A percentile compares a stretch with the other conserved stretches of the same genome.
Conservation (phyloP, 176 grass and related monocot species). For the Eremochloa ophiuroides region DNA sequence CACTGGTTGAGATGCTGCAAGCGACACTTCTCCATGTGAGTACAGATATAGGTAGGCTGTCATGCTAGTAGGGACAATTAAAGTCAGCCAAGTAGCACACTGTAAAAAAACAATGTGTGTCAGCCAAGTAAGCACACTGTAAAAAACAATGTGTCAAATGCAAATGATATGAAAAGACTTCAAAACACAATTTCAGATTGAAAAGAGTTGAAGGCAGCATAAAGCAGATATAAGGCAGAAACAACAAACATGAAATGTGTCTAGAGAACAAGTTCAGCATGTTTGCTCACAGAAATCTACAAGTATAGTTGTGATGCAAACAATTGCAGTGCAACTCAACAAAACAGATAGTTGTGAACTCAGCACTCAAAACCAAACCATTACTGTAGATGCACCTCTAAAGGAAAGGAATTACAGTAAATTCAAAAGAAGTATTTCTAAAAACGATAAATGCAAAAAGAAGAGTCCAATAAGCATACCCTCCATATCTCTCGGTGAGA, state of each 20-base stretch:
- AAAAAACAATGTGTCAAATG: conserved; percentile 17
- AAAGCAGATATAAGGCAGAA: neutral
- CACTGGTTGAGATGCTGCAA: conserved; percentile 96
- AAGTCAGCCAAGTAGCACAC: conserved; percentile 95
- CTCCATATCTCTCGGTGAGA: conserved; percentile 93
- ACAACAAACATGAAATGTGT: neutral
- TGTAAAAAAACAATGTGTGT: conserved; percentile 68
- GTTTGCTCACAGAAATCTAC: neutral
- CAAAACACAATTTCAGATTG: neutral
- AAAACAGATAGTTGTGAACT: neutral
- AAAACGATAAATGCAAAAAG: neutral
- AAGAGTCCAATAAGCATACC: conserved; percentile 42
- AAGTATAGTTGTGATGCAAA: neutral
- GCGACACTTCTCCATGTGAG: conserved; percentile 89
- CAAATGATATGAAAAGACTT: neutral
- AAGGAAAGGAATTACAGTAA: neutral
- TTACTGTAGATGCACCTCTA: neutral
- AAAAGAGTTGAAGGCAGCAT: neutral
- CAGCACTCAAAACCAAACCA: neutral
- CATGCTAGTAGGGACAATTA: conserved; percentile 95
- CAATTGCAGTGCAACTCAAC: neutral
- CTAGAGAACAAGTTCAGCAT: neutral
- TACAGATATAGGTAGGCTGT: conserved; percentile 95
- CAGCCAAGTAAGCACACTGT: conserved; percentile 95
- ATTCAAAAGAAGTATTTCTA: neutral